These are phyloP conservation scores for Geotrichum bryndzae DNA, from an alignment of 1,139 yeast genomes.

Conservation along the genomic window DNA sequence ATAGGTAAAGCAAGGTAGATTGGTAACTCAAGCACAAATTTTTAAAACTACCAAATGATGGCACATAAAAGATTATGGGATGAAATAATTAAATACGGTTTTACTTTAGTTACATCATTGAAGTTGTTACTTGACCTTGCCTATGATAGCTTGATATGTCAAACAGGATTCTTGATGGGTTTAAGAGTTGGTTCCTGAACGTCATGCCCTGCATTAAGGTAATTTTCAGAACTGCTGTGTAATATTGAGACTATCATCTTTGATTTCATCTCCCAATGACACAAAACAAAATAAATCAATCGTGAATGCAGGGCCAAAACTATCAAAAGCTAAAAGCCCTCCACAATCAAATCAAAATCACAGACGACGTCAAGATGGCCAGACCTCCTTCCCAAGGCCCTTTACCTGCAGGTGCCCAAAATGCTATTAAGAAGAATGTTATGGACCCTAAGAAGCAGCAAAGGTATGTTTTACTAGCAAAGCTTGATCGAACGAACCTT, in stretches of 20 bases:
- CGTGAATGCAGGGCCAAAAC: background rate
- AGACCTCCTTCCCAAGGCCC: constrained; percentile 13
- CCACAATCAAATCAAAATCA: background rate
- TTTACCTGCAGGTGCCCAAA: background rate
- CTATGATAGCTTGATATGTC: too few species aligned
- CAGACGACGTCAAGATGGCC: constrained; percentile 7
- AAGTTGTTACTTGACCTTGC: too few species aligned
- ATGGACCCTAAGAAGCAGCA: constrained; percentile 16
- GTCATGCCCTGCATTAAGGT: background rate
- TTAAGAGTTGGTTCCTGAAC: background rate
- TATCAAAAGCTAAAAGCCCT: background rate
- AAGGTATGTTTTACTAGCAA: constrained; percentile 8
- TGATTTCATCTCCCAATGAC: background rate
- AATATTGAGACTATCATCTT: background rate
- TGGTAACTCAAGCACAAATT: too few species aligned
- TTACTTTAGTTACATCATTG: too few species aligned
- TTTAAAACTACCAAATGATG: too few species aligned
- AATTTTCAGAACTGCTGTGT: background rate
- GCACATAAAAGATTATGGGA: too few species aligned
- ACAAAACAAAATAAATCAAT: background rate
- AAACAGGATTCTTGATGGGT: too few species aligned
- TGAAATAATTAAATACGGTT: too few species aligned
- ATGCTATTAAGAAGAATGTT: constrained; percentile 8
- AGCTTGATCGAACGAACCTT: background rate
- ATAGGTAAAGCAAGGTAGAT: too few species aligned